Conservation (phyloP, 2,329 filamentous ascomycete species). For the Colletotrichum phormii region DNA sequence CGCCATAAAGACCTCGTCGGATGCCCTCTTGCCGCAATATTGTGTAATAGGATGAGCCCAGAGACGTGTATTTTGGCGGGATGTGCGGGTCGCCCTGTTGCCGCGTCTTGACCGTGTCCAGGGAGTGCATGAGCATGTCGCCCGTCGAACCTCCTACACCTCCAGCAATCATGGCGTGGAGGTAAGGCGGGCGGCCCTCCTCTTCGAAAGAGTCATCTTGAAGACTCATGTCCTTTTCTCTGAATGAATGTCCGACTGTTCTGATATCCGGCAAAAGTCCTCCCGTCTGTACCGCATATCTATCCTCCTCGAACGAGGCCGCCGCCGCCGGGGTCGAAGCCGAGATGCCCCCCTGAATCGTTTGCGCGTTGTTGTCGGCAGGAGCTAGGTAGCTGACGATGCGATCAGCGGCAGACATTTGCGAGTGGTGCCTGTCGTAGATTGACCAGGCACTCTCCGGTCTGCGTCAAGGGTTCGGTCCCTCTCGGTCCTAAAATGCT, state of each 20-base stretch:
- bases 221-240: conserved; percentile 32
- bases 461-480: conserved; percentile 41
- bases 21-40: conserved; percentile 95
- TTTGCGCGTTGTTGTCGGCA: conserved; percentile 44
- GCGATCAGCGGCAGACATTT: conserved; percentile 69
- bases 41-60: conserved; percentile 90
- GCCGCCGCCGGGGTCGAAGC: conserved; percentile 44
- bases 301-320: conserved; percentile 49
- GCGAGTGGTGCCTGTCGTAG: conserved; percentile 27
- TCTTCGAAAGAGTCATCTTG: conserved; percentile 51
- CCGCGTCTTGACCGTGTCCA: conserved; percentile 98
- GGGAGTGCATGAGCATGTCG: conserved; percentile 98
- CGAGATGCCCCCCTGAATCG: conserved; percentile 22
- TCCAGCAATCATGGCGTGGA: conserved; percentile 88
- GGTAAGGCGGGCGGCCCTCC: conserved; percentile 57
- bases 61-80: conserved; percentile 90
- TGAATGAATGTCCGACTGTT: conserved; percentile 29
- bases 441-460: conserved; percentile 20
- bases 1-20: conserved; percentile 86
- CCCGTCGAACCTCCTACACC: conserved; percentile 92
- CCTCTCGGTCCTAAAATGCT: background rate
- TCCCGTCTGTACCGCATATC: conserved; percentile 44
- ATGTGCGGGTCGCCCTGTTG: conserved; percentile 96
- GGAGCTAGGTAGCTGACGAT: conserved; percentile 64
- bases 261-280: conserved; percentile 45